Conservation (phyloP, 257 asterid species). For the Perilla frutescens region DNA sequence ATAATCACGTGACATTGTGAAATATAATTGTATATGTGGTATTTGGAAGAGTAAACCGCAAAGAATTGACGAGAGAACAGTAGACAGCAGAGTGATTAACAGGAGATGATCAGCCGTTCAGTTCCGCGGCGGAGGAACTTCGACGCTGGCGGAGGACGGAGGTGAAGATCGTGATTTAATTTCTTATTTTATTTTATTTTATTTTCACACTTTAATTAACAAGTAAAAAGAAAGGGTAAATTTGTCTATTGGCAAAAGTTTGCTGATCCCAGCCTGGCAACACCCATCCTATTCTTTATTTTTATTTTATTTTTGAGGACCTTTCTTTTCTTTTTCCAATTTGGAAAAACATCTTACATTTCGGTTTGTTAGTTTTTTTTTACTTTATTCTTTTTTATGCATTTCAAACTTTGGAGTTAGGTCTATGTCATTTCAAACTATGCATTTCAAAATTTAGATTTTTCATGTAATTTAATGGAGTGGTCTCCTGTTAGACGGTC, state of each 20-base stretch:
- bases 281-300: not conserved
- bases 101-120: slow-evolving; percentile 23
- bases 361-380: not conserved
- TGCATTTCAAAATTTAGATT: too few species aligned
- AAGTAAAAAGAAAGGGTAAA: slow-evolving; percentile 5
- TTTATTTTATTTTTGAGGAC: not conserved
- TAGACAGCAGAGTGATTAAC: not conserved
- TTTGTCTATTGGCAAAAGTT: slow-evolving; percentile 18
- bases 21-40: not conserved
- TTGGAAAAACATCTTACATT: not conserved
- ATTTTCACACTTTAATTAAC: not conserved
- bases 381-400: not conserved
- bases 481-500: too few species aligned
- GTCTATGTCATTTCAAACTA: too few species aligned
- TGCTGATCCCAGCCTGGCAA: slow-evolving; percentile 41
- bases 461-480: too few species aligned
- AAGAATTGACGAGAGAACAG: not conserved
- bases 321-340: not conserved
- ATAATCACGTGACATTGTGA: slow-evolving; percentile 10
- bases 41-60: not conserved
- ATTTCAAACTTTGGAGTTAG: too few species aligned
- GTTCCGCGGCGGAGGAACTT: slow-evolving; percentile 39
- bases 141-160: slow-evolving; percentile 39
- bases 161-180: slow-evolving; percentile 29
- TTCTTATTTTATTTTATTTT: not conserved